Evolutionary conservation across 306 rosid genomes (phyloP).

Genomic region (Castanea mollissima): DNA sequence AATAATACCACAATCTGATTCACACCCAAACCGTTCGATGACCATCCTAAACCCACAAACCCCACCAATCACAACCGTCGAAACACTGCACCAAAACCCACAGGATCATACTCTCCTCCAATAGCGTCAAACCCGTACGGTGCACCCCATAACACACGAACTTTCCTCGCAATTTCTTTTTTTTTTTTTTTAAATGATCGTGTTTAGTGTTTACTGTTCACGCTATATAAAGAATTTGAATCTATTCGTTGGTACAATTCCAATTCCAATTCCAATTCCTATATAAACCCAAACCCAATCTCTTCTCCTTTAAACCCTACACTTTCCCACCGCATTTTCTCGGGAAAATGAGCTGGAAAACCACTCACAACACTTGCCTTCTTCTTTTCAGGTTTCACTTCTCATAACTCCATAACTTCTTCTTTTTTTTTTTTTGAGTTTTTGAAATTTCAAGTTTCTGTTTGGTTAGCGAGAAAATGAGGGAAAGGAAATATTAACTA

Average conservation of each 20-base stretch:
- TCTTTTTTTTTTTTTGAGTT: neutral
- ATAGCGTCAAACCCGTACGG: conserved; percentile 5
- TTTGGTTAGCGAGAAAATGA: conserved; percentile 7
- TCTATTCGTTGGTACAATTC: neutral
- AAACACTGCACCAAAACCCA: neutral
- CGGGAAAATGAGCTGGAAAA: conserved; percentile 31
- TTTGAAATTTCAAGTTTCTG: neutral
- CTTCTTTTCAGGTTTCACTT: conserved; percentile 39
- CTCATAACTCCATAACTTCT: neutral
- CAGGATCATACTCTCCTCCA: too few relatives aligned
- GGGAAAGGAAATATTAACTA: neutral
- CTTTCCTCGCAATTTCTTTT: conserved; percentile 22
- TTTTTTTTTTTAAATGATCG: too few relatives aligned
- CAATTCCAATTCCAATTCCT: neutral
- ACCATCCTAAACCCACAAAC: neutral
- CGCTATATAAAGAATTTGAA: conserved; percentile 7
- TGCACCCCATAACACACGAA: conserved; percentile 12
- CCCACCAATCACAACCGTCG: neutral
- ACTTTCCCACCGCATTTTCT: conserved; percentile 1
- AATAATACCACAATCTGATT: neutral
- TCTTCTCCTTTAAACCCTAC: conserved; percentile 31
- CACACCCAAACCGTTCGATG: neutral
- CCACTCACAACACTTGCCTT: conserved; percentile 2
- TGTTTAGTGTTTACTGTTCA: too few relatives aligned
- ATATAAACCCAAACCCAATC: conserved; percentile 11